Evolutionary conservation across 257 asterid species (phyloP).

Genomic region (Jasminum sambac): DNA sequence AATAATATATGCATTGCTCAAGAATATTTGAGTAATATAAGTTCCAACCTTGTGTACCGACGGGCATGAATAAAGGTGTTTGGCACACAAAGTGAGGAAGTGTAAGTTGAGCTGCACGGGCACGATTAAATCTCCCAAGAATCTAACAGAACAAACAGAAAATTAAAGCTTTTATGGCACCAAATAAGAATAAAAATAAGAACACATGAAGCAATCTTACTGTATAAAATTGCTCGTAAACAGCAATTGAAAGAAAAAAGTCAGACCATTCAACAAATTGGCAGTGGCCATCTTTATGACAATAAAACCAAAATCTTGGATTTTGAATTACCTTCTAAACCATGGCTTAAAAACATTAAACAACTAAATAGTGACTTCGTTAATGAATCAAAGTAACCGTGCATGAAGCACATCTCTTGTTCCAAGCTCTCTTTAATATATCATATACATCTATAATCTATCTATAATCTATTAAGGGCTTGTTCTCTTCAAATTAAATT

Average conservation of each 20-base stretch:
- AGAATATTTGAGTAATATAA: conserved; percentile 12
- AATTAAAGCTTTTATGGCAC: not conserved
- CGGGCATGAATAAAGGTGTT: conserved; percentile 97
- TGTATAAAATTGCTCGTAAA: not conserved
- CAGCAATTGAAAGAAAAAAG: not conserved
- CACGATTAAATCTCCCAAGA: conserved; percentile 94
- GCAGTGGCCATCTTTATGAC: not conserved
- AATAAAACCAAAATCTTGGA: not conserved
- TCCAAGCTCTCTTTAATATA: not conserved
- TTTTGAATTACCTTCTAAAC: not conserved
- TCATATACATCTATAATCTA: too few species aligned
- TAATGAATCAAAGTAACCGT: not conserved
- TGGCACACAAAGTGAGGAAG: conserved; percentile 87
- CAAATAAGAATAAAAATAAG: not conserved
- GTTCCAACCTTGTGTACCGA: conserved; percentile 91
- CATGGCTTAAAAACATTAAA: not conserved
- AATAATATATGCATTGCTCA: not conserved
- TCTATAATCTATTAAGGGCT: too few species aligned
- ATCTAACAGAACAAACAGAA: conserved; percentile 25
- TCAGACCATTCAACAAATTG: not conserved
- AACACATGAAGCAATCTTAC: not conserved
- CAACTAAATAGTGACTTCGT: not conserved
- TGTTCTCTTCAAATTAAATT: too few species aligned
- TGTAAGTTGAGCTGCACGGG: conserved; percentile 86
- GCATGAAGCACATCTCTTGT: not conserved